Evolutionary conservation across 345 rosid genomes (phyloP).

Genomic region (Eucalyptus polybractea): DNA sequence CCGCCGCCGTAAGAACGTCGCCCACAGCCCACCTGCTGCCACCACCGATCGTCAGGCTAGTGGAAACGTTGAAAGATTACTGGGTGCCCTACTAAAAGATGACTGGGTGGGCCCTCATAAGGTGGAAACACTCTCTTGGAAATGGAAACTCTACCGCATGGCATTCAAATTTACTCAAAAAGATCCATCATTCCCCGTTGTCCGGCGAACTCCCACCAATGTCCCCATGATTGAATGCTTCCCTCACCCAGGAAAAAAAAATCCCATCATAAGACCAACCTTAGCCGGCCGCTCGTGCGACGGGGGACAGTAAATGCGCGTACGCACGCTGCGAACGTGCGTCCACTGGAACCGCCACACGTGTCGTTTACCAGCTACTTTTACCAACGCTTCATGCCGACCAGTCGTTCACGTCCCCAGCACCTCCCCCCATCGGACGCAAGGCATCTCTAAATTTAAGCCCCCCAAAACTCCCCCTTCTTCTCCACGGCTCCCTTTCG

Average conservation of each 20-base stretch:
- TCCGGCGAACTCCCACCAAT: not conserved
- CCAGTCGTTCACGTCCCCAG: not conserved
- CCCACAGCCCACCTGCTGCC: accelerated
- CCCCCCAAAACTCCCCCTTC: not conserved
- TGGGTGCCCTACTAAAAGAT: too few relatives aligned
- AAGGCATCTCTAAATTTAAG: not conserved
- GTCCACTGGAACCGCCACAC: not conserved
- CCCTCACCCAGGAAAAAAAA: not conserved
- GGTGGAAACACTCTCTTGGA: too few relatives aligned
- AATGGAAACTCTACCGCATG: not conserved
- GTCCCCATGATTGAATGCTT: not conserved
- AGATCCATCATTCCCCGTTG: not conserved
- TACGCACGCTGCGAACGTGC: not conserved
- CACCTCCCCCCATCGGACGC: not conserved
- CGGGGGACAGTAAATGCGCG: not conserved
- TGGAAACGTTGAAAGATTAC: too few relatives aligned
- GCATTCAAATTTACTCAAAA: not conserved
- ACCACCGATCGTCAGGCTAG: accelerated
- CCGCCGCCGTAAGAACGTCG: accelerated
- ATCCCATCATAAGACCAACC: not conserved
- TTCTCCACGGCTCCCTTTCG: not conserved
- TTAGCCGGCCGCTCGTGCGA: not conserved
- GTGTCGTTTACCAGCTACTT: not conserved
- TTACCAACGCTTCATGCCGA: not conserved
- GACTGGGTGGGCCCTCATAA: too few relatives aligned